phyloP scores from a whole-genome alignment of 176 grass and related monocot species.

The Zea luxurians region DNA sequence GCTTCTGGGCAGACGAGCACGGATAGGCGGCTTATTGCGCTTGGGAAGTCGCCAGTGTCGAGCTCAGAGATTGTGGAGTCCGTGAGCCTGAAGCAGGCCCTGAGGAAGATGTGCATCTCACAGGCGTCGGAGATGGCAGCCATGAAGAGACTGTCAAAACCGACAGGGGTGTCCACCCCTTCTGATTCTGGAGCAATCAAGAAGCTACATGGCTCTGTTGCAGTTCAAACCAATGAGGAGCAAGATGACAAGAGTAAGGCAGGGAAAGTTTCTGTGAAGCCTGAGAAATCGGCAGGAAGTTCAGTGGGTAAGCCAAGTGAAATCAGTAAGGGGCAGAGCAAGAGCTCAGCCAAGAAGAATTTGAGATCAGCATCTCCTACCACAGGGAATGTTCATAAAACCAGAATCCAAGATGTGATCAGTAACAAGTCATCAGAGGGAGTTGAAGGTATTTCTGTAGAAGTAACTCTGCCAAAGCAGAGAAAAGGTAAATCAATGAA shows the following conservation, averaged over 20 bases:
- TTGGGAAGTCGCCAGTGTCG: slow-evolving; percentile 59
- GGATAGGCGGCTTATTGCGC: slow-evolving; percentile 53
- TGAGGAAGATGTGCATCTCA: slow-evolving; percentile 93
- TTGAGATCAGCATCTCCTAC: slow-evolving; percentile 50
- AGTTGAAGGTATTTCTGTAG: slow-evolving; percentile 36
- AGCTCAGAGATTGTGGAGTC: slow-evolving; percentile 86
- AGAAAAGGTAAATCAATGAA: slow-evolving; percentile 73
- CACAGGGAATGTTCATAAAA: slow-evolving; percentile 54
- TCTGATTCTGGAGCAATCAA: slow-evolving; percentile 64
- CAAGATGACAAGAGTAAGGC: slow-evolving; percentile 43
- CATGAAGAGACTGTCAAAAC: slow-evolving; percentile 72
- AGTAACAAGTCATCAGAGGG: slow-evolving; percentile 44
- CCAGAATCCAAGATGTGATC: slow-evolving; percentile 97
- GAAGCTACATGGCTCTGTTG: slow-evolving; percentile 60
- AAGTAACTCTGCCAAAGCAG: slow-evolving; percentile 30
- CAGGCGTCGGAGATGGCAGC: slow-evolving; percentile 98
- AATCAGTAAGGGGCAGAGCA: slow-evolving; percentile 21
- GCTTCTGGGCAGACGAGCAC: slow-evolving; percentile 68
- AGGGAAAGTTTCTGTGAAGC: slow-evolving; percentile 48
- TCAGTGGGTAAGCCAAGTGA: slow-evolving; percentile 41
- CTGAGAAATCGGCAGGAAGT: slow-evolving; percentile 46
- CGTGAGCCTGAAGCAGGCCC: slow-evolving; percentile 80
- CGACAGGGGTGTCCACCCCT: slow-evolving; percentile 21
- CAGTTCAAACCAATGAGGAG: slow-evolving; percentile 47
- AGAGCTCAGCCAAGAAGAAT: slow-evolving; percentile 50